Conservation (phyloP, 2,329 filamentous ascomycete genomes). For the Anisogramma anomala region DNA sequence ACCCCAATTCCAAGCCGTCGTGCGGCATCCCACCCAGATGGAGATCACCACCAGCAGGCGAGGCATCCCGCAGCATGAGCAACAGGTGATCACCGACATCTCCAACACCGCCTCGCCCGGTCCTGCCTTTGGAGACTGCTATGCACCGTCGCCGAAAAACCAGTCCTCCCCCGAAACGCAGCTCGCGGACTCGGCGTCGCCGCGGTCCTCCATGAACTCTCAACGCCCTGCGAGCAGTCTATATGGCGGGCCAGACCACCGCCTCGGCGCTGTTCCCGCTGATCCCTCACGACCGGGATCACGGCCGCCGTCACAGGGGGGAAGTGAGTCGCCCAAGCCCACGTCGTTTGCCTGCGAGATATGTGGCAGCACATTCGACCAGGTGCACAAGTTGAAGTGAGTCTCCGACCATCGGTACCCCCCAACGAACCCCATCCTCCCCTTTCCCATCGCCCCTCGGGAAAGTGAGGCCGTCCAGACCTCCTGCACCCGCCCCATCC, state of each 20-base stretch:
- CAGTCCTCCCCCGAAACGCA: constrained; percentile 37
- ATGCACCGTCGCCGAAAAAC: constrained; percentile 29
- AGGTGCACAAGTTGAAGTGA: constrained; percentile 49
- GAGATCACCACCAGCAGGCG: constrained; percentile 11
- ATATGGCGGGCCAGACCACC: constrained; percentile 10
- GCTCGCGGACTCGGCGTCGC: constrained; percentile 23
- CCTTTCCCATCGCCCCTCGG: not conserved
- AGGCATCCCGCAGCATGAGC: constrained; percentile 14
- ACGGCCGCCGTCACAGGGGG: constrained; percentile 9
- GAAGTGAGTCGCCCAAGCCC: constrained; percentile 17
- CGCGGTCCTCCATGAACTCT: constrained; percentile 12
- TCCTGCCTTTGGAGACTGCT: constrained; percentile 23
- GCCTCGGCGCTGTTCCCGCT: constrained; percentile 5
- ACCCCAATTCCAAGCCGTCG: constrained; percentile 13
- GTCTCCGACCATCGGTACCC: constrained; percentile 11
- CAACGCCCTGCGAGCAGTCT: constrained; percentile 11
- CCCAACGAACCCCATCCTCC: not conserved
- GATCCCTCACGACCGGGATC: constrained; percentile 14
- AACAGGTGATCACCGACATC: constrained; percentile 18
- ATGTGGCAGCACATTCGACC: constrained; percentile 39
- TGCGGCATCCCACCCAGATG: constrained; percentile 14
- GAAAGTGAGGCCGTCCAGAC: too few species aligned
- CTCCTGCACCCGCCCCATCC: not conserved
- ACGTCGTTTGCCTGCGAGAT: constrained; percentile 29
- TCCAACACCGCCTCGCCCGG: constrained; percentile 32